Conservation (phyloP, 805 yeast species). For the Schwanniomyces vanrijiae region DNA sequence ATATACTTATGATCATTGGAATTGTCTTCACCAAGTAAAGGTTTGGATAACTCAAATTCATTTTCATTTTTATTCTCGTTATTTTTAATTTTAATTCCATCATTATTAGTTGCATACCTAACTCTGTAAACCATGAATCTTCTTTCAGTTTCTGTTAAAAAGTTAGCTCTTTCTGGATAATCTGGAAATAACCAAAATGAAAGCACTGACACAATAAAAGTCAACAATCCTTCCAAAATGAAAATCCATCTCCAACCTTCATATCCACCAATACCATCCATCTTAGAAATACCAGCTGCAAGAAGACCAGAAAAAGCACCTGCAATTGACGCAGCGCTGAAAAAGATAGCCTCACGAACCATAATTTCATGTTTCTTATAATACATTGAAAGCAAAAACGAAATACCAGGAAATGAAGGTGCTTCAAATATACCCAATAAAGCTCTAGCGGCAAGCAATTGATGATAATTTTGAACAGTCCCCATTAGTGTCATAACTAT, state of each 20-base stretch:
- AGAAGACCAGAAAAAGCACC: conserved; percentile 28
- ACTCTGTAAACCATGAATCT: conserved; percentile 32
- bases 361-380: conserved; percentile 60
- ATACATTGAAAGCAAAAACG: conserved; percentile 65
- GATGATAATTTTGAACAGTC: conserved; percentile 36
- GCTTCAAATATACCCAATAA: conserved; percentile 61
- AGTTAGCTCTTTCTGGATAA: conserved; percentile 37
- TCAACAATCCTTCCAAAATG: conserved; percentile 59
- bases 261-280: conserved; percentile 10
- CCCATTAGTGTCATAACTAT: conserved; percentile 56
- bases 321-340: conserved; percentile 53
- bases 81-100: background rate
- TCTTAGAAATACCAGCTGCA: conserved; percentile 17
- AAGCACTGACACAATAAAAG: conserved; percentile 51
- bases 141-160: conserved; percentile 34
- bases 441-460: conserved; percentile 50
- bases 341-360: conserved; percentile 55
- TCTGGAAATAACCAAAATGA: conserved; percentile 47
- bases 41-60: background rate
- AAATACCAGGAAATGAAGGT: conserved; percentile 66
- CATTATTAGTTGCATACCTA: background rate
- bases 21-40: background rate
- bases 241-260: conserved; percentile 64
- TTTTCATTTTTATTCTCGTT: background rate
- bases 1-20: background rate